Evolutionary conservation across 352 stramenopile species (phyloP).

Genomic region (Lagenidium giganteum): DNA sequence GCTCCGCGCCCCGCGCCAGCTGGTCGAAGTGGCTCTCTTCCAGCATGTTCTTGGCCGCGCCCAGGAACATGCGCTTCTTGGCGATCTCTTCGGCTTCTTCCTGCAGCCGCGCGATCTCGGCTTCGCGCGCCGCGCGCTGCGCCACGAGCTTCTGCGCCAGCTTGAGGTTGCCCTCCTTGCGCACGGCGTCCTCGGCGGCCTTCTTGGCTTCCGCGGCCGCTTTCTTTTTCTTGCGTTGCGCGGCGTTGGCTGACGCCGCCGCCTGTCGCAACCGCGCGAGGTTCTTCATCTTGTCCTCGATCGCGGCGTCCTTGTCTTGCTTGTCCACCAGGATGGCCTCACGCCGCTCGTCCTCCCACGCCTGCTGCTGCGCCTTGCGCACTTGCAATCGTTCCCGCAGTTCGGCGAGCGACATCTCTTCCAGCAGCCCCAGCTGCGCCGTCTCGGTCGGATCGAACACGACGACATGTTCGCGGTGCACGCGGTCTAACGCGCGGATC

Average conservation of each 20-base stretch:
- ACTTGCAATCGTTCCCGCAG: slow-evolving; percentile 77
- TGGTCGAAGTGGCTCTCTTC: slow-evolving; percentile 79
- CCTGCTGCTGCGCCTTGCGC: slow-evolving; percentile 61
- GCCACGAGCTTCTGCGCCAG: slow-evolving; percentile 69
- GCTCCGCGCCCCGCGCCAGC: slow-evolving; percentile 46
- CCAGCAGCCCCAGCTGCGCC: slow-evolving; percentile 77
- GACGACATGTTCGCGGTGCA: slow-evolving; percentile 73
- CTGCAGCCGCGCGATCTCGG: slow-evolving; percentile 42
- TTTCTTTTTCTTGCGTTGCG: slow-evolving; percentile 47
- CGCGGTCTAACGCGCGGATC: slow-evolving; percentile 73
- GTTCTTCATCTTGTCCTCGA: slow-evolving; percentile 76
- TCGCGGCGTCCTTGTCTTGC: slow-evolving; percentile 64
- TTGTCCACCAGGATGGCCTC: slow-evolving; percentile 70
- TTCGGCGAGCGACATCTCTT: slow-evolving; percentile 91
- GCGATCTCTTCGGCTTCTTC: slow-evolving; percentile 57
- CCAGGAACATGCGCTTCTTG: slow-evolving; percentile 80
- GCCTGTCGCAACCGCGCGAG: slow-evolving; percentile 63
- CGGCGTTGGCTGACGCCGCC: slow-evolving; percentile 58
- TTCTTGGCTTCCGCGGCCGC: slow-evolving; percentile 43
- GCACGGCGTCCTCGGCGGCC: slow-evolving; percentile 49
- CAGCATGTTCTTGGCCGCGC: slow-evolving; percentile 79
- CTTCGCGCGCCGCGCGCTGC: slow-evolving; percentile 41
- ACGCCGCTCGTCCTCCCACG: slow-evolving; percentile 62
- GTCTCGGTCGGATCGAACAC: slow-evolving; percentile 91
- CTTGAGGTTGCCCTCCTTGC: slow-evolving; percentile 60